Base-by-base conservation (phyloP, 495 filamentous ascomycete genomes). In the Aspergillus steynii region DNA sequence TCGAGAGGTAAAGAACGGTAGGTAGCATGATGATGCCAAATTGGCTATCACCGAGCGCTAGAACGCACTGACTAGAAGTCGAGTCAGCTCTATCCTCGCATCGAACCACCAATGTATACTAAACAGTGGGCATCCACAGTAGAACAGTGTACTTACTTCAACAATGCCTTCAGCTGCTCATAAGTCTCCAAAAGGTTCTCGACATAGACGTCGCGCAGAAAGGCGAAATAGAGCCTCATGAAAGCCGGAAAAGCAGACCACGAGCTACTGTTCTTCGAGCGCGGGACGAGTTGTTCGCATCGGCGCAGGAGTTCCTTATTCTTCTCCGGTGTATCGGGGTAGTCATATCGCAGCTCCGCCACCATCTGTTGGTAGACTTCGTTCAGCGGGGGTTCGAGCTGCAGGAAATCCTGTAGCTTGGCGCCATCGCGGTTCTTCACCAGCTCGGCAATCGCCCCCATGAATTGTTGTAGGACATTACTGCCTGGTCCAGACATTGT, bases 241-340 rank as follows among this genome's bases (percentile, higher is more conserved):
- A 96, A 94, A 0, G 84, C 82, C 34, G 86, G 78, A 67, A 96
- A 94, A 0, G 87, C 83, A 0, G 84, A 81, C 89, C 91, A 95
- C 1, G 89, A 79, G 10, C 84, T 84, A 25, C 86, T 85, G 63
- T 86, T 83, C 77, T 61, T 87, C 68, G 60, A 73, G 72, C 69
- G 84, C 77, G 56, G 88, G 74, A 95, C 80, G 29, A 87, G 71
- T 0, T 62, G 68, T 48, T 77, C 79, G 66, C 83, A 83, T 56
- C 83, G 82, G 53, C 80, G 81, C 62, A 88, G 83, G 32, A 96
- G 77, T 10, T 79, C 78, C 26, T 71, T 61, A 20, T 83, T 80
- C 31, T 76, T 71, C 28, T 79, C 78, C 37, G 76, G 79, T 56
- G 74, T 79, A 49, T 73, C 65, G 20, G 77, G 81, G 67, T 84